Evolutionary conservation across 805 yeast species (phyloP), one percentile per base, ranked within the genome.

Genomic region (Candida jianshihensis): DNA sequence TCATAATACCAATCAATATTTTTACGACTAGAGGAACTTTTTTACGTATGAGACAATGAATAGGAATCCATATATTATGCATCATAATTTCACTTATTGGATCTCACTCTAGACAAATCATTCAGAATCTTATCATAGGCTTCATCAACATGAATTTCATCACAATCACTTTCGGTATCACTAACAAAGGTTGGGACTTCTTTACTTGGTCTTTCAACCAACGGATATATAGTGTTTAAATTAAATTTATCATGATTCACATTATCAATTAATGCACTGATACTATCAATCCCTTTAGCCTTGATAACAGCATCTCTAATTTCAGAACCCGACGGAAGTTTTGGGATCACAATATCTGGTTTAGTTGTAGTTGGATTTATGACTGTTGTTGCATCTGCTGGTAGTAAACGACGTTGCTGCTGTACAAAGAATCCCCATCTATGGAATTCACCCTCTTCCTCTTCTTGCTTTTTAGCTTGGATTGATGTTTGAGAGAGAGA

Each of bases 361-460:
- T 39, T 19, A 10, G 40, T 19, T 4, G 39, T 14, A n/a, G 40
- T 14, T 22, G 36, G 11, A 18, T 17, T 8, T n/a, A n/a, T 20
- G 22, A 39, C 19, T 4, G 39, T 14, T 15, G 40, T 14, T 26
- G 36, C 13, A 14, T 24, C 26, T 5, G 26, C 13, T 24, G 53
- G 54, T n/a, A 49, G 31, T 37, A 45, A 34, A 44, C 63, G 61
- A 14, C 59, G 49, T 41, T 80, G 75, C 51, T 77, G 85, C 53
- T 79, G 83, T 45, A 86, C 78, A 49, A 76, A 84, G 51, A 78
- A 75, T 15, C 95, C 95, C 78, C 87, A 78, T 60, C 82, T 78
- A 57, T 85, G 96, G 44, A 87, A 71, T 52, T 84, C 95, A 49
- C 96, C 97, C 64, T 88, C 97, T 55, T 88, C 97, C 42, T 78